Evolutionary conservation across 495 filamentous ascomycete species (phyloP), one percentile per base, ranked within the genome.

Genomic region (Trichoderma orchidacearum): DNA sequence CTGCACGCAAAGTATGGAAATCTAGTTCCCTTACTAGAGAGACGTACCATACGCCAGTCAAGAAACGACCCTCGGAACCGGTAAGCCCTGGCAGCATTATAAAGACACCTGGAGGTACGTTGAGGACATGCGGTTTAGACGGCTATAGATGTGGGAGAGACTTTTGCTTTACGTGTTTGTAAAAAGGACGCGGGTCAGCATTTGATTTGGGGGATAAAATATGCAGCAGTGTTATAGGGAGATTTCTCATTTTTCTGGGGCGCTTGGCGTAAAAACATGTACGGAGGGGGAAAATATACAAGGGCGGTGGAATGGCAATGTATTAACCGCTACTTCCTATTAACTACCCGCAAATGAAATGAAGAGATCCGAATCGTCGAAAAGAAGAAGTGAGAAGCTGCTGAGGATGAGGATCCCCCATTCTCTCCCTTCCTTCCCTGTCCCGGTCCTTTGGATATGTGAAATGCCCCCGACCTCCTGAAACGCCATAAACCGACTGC

Each of bases 111-210:
- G 70, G 73, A 4, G 75, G 74, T 0, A 66, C 68, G 38, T 60
- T 69, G 59, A 62, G 72, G 8, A 60, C 68, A 53, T 80, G 76
- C 56, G 76, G 76, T 5, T 66, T 74, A 59, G 66, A 62, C 48
- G 75, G 69, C 31, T 80, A 74, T 41, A 62, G 61, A 29, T 80
- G 75, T 54, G 68, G 69, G 8, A 61, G 70, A 56, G 66, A 71
- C 38, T 78, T 78, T 60, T 80, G 76, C 61, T 74, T 80, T 60
- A 68, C 68, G 3, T 79, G 76, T 61, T 64, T 67, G n/a, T 68
- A 54, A 18, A 0, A 21, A 9, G 51, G 30, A 30, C 9, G 50
- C n/a, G n/a, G n/a, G n/a, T n/a, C n/a, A n/a, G 12, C 2, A 52
- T 27, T 41, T 17, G 7, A 18, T n/a, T n/a, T n/a, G n/a, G n/a